A percentile compares a stretch with the other conserved stretches of the same genome.
Evolutionary conservation across 164 flowering plant species (phyloP).

Genomic region (Magnolia officinalis): DNA sequence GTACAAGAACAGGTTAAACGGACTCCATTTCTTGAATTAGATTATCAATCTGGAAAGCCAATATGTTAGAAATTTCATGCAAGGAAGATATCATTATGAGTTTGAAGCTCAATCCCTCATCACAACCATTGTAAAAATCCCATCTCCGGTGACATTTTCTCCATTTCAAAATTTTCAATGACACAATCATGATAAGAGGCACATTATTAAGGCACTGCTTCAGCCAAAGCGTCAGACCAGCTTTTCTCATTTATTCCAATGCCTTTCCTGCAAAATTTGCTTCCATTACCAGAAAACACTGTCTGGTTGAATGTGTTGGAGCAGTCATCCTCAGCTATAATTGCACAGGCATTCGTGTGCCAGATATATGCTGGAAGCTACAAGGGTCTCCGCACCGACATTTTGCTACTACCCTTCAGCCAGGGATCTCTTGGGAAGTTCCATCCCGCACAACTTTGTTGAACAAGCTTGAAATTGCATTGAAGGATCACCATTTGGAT

Average conservation of each 20-base stretch:
- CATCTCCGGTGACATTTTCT: neutral
- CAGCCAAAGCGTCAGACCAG: neutral
- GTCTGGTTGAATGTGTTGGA: neutral
- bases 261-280: neutral
- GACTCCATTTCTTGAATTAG: neutral
- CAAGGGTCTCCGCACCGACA: neutral
- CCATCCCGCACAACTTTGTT: constrained; percentile 37
- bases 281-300: neutral
- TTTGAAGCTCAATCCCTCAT: neutral
- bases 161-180: neutral
- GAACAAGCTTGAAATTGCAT: constrained; percentile 51
- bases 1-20: neutral
- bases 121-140: neutral
- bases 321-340: neutral
- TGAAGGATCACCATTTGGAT: constrained; percentile 39
- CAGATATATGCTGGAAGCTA: neutral
- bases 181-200: neutral
- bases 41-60: neutral
- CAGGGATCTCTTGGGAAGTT: constrained; percentile 28
- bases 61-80: neutral
- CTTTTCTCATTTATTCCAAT: neutral
- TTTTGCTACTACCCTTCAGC: constrained; percentile 19
- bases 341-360: neutral
- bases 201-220: neutral
- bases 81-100: neutral